Conservation (phyloP, 345 rosid genomes). For the Hibiscus mutabilis region DNA sequence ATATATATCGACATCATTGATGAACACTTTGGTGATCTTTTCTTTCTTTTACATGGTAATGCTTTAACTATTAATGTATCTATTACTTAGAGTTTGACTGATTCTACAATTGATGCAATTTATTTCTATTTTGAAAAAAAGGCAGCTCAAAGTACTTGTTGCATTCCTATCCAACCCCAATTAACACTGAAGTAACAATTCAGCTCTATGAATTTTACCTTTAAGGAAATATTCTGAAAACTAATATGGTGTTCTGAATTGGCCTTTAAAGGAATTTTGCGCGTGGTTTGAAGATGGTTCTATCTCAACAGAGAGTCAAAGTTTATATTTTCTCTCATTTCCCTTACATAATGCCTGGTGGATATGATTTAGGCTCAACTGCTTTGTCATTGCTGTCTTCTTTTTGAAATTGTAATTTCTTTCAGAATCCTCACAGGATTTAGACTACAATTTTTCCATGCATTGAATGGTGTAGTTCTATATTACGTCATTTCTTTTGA, state of each 20-base stretch:
- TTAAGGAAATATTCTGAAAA: constrained; percentile 6
- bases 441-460: too few species aligned
- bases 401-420: too few species aligned
- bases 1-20: too few species aligned
- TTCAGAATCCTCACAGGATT: not conserved
- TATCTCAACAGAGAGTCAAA: constrained; percentile 34
- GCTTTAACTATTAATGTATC: not conserved
- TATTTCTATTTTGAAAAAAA: constrained; percentile 21
- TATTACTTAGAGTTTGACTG: constrained; percentile 3
- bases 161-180: constrained; percentile 51
- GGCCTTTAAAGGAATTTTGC: constrained; percentile 53
- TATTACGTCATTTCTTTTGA: too few species aligned
- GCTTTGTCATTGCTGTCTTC: not conserved
- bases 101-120: constrained; percentile 15
- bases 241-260: constrained; percentile 12
- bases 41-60: not conserved
- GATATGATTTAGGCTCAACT: not conserved
- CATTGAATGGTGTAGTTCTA: too few species aligned
- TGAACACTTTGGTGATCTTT: constrained; percentile 45
- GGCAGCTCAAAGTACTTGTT: constrained; percentile 60
- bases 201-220: constrained; percentile 2
- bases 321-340: not conserved
- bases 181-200: constrained; percentile 56
- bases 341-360: not conserved
- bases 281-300: constrained; percentile 47